These are phyloP conservation scores for Gossypium laxum DNA, from an alignment of 441 rosid species.

Conservation along the genomic window DNA sequence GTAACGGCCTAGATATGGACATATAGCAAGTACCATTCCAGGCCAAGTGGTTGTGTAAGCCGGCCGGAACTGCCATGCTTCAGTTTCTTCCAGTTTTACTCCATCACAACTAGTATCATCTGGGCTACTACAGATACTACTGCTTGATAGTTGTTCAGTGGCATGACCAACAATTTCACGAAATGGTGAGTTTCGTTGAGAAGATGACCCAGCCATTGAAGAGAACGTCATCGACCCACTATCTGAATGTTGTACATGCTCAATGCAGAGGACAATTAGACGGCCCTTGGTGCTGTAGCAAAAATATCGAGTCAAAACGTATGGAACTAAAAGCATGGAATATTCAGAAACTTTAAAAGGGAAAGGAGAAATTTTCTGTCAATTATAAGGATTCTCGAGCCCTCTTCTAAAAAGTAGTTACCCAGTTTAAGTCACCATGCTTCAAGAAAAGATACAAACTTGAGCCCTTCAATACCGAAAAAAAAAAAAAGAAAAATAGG, in stretches of 20 bases:
- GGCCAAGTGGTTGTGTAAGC: constrained; percentile 47
- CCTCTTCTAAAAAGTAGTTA: not conserved
- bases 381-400: not conserved
- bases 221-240: constrained; percentile 63
- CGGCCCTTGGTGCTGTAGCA: constrained; percentile 82
- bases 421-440: not conserved
- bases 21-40: constrained; percentile 86
- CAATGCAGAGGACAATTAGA: constrained; percentile 64
- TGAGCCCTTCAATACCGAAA: not conserved
- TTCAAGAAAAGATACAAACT: constrained; percentile 8
- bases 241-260: constrained; percentile 58
- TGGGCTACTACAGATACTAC: constrained; percentile 78
- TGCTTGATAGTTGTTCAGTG: constrained; percentile 67
- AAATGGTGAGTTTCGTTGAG: constrained; percentile 76
- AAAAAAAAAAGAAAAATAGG: not conserved
- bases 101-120: constrained; percentile 79
- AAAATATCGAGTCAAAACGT: constrained; percentile 18
- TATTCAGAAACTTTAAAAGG: not conserved
- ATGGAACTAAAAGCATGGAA: constrained; percentile 4
- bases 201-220: constrained; percentile 64
- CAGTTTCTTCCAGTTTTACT: constrained; percentile 70
- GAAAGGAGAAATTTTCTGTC: not conserved
- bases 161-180: constrained; percentile 61
- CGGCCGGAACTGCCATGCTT: constrained; percentile 65
- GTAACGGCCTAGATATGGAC: constrained; percentile 80